Evolutionary conservation across 2,329 filamentous ascomycete genomes (phyloP), one percentile per base, ranked within the genome.

Genomic region (Chrysosphaeria jannelii): DNA sequence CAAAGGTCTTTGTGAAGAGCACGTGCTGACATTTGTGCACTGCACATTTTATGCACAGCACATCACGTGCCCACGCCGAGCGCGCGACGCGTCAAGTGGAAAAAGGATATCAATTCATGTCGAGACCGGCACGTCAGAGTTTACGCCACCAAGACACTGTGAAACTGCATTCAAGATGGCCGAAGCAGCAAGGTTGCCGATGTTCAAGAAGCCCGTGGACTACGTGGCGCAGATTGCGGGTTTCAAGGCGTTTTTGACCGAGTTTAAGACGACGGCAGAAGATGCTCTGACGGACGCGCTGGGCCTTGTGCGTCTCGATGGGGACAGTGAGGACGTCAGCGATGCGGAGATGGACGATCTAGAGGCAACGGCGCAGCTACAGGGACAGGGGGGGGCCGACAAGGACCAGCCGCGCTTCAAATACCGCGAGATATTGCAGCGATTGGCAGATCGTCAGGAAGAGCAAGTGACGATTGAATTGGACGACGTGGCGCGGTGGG

Each of bases 341-440:
- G 78, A 91, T 37, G 74, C 88, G 39, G 76, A 89, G 64, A 75
- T 89, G 40, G 70, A 79, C 35, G 59, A 64, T 30, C n/a, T n/a
- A n/a, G 67, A 74, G 30, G 60, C 62, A 25, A 51, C 51, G 10
- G 48, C 50, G 19, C 48, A 51, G 29, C 48, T 41, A 29, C 53
- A 50, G 12, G 51, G 45, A 24, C 47, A 48, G 32, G 46, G 56
- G 22, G 52, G 46, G 39, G 49, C 48, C 33, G 48, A 39, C 31
- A 46, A 46, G 34, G 47, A 44, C 35, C 43, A 52, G 35, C 66
- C 65, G 19, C 75, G 69, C 40, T 51, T 68, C 42, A 93, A 93
- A 47, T 97, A 97, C 47, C 68, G 71, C 53, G 60, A 75, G 25
- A 54, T 81, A 39, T 51, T 97, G 37, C 79, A 91, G 41, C 62